phyloP scores from a whole-genome alignment of 352 stramenopile genomes.

The Globisporangium apiculatum region DNA sequence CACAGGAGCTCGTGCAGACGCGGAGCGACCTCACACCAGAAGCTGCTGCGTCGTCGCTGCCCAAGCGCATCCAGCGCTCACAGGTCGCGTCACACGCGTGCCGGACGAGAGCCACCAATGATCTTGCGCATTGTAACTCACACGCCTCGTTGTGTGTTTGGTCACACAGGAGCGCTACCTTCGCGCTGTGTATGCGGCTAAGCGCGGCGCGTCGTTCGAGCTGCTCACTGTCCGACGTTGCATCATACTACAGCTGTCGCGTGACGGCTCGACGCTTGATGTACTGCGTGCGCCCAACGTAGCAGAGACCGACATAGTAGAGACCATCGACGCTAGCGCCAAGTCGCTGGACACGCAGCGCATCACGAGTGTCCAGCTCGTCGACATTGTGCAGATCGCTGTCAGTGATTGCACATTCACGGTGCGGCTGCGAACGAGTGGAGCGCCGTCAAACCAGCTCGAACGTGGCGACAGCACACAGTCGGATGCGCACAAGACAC shows the following conservation, averaged over 20 bases:
- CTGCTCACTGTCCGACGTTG: background rate
- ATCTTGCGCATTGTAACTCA: background rate
- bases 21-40: constrained; percentile 16
- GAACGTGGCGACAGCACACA: background rate
- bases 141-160: background rate
- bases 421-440: constrained; percentile 1
- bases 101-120: background rate
- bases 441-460: background rate
- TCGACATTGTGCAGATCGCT: constrained; percentile 6
- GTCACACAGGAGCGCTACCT: constrained; percentile 10
- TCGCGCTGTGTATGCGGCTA: constrained; percentile 20
- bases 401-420: background rate
- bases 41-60: constrained; percentile 11
- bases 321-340: no score
- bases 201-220: constrained; percentile 19
- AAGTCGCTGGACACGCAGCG: no score
- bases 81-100: constrained; percentile 13
- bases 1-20: constrained; percentile 21
- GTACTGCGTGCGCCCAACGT: background rate
- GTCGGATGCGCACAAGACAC: background rate
- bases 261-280: constrained; percentile 3
- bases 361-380: constrained; percentile 4
- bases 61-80: constrained; percentile 20
- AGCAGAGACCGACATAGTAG: background rate
- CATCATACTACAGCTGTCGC: constrained; percentile 2